Evolutionary conservation across 2,329 filamentous ascomycete species (phyloP), one percentile per base, ranked within the genome.

Genomic region (Mollisia scopiformis): DNA sequence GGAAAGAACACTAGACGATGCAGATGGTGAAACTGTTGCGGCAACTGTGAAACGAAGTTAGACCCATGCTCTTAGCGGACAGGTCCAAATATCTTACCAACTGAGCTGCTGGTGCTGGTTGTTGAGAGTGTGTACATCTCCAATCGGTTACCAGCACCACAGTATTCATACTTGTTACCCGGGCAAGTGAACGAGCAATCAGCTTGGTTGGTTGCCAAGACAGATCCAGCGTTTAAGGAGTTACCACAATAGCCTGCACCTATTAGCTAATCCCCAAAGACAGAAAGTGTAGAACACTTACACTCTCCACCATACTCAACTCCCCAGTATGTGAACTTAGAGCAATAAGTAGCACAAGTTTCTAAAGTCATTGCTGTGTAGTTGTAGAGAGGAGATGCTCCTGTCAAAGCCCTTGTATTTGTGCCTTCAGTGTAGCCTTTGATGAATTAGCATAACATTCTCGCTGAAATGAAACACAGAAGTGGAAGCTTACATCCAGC

Each of bases 261-360:
- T 35, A 13, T 62, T 58, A 19, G 61, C 30, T 39, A 39, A 49
- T 25, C 63, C 50, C 6, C 53, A 60, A 47, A 1, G 8, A 8
- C 43, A 2, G 28, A 4, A 1, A 28, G 21, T 6, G 8, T 69
- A 63, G 66, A 72, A 59, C 66, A 71, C 53, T 64, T 71, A 63
- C 73, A 74, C 63, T 75, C 70, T 55, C 63, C 60, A 35, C 67
- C 66, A 63, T 75, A 78, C 57, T 78, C 77, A 11, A 77, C 71
- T 33, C 76, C 76, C 31, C 74, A 74, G 59, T 73, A 76, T 4
- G 59, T 70, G 49, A 72, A 77, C 1, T 62, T 68, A 0, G 57
- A 49, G 53, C 70, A 75, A 23, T 69, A 61, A 1, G 62, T 52
- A 5, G 62, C 64, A 57, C 74, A 76, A 14, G 61, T 66, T 50